Base-by-base conservation (phyloP, 176 grass and related monocot species). In the Coix lacrymajobi region DNA sequence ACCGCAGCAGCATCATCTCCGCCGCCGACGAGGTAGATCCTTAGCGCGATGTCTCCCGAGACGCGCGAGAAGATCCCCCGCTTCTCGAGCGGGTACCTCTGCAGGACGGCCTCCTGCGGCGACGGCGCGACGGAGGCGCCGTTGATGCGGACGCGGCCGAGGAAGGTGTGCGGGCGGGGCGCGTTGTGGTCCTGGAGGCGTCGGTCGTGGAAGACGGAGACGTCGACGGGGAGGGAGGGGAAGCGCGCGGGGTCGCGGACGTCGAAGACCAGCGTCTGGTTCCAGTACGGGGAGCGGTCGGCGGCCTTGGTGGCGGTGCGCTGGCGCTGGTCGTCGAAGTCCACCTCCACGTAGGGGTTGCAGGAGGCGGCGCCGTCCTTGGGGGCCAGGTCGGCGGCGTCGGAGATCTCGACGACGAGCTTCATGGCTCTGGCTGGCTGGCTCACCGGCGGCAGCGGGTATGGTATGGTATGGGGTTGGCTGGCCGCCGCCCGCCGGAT, bases 81-180 rank as follows among this genome's bases (percentile, higher is more conserved):
- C 24, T 97, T 97, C 17, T 97, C 94, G 28, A 97, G 91, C 25
- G 91, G 94, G 79, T 86, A 97, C 14, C 94, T 71, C 64, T 91
- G 87, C n/a, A 90, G 61, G 28, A 72, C 32, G 7, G 94, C 89
- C 0, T 92, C 76, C 11, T 65, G 66, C 0, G 81, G 31, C 3
- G 87, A 79, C 0, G 49, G 65, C 0, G 85, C 89, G 58, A 90
- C 73, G 8, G 94, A 91, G 3, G 77, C 83, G 6, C 58, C 91
- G 73, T 87, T 81, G 83, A 97, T 65, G 37, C 91, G 81, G 39
- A 97, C 84, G 45, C 87, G 84, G 67, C 94, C 94, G 61, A 97
- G 89, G 84, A 94, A 93, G 20, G 83, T 79, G 75, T 79, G 69
- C 3, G 78, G 64, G 26, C 85, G 78, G 37, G 16, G 6, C 10